phyloP scores from a whole-genome alignment of 805 yeast genomes.

The Yarrowia keelungensis region DNA sequence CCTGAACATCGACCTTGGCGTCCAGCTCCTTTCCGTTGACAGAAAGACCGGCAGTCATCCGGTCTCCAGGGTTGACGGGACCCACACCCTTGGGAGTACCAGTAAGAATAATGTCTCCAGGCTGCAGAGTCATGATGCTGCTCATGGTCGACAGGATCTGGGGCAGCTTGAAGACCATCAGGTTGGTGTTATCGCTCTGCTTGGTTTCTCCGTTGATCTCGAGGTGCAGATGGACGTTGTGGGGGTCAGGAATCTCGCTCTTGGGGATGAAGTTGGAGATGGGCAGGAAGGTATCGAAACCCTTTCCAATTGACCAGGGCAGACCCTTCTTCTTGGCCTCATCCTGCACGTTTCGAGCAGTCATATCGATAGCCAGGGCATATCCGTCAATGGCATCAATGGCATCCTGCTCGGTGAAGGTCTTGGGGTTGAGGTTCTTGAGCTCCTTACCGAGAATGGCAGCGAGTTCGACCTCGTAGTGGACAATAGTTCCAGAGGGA shows the following conservation, averaged over 20 bases:
- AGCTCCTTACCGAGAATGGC: conserved; percentile 70
- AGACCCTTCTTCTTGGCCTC: conserved; percentile 92
- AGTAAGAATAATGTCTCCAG: conserved; percentile 89
- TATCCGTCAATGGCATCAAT: conserved; percentile 83
- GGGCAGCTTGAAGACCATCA: conserved; percentile 91
- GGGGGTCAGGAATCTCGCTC: conserved; percentile 70
- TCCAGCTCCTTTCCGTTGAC: conserved; percentile 64
- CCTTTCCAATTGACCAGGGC: conserved; percentile 97
- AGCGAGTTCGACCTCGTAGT: conserved; percentile 94
- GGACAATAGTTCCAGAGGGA: conserved; percentile 81
- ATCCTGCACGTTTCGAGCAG: conserved; percentile 95
- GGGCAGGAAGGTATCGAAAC: conserved; percentile 95
- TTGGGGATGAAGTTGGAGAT: conserved; percentile 77
- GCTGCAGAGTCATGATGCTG: conserved; percentile 85
- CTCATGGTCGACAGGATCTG: conserved; percentile 81
- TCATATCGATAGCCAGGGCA: conserved; percentile 88
- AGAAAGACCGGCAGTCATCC: conserved; percentile 66
- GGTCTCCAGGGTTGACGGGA: conserved; percentile 76
- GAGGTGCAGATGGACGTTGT: conserved; percentile 67
- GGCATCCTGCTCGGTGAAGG: conserved; percentile 70
- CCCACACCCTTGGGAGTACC: conserved; percentile 99
- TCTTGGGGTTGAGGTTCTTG: conserved; percentile 62
- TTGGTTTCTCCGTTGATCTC: conserved; percentile 71
- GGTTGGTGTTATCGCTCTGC: conserved; percentile 74
- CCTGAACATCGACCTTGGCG: conserved; percentile 57